phyloP scores from a whole-genome alignment of 768 basidiomycete species.

The Ephemerocybe angulata region DNA sequence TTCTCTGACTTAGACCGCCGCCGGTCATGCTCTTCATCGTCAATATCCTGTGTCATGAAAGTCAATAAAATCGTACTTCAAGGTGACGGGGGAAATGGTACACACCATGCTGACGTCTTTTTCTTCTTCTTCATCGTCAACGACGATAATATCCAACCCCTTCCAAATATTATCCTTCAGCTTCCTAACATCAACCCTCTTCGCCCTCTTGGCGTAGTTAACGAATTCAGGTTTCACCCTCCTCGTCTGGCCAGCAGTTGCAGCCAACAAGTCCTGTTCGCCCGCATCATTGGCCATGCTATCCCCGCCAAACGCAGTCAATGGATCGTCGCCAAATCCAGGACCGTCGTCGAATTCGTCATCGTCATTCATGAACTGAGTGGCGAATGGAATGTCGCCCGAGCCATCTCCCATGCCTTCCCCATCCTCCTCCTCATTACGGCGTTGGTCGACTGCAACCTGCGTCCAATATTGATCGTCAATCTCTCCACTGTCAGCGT shows the following conservation, averaged over 20 bases:
- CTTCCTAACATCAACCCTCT: slow-evolving; percentile 93
- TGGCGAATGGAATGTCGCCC: slow-evolving; percentile 77
- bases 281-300: slow-evolving; percentile 47
- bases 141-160: slow-evolving; percentile 73
- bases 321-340: slow-evolving; percentile 48
- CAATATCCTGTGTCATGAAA: slow-evolving; percentile 45
- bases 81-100: background rate
- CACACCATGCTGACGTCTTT: slow-evolving; percentile 53
- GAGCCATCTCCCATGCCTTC: slow-evolving; percentile 56
- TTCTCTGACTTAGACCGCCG: slow-evolving; percentile 8
- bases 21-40: slow-evolving; percentile 29
- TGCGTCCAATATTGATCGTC: slow-evolving; percentile 98
- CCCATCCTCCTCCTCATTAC: slow-evolving; percentile 34
- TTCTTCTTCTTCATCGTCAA: slow-evolving; percentile 39
- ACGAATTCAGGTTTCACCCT: slow-evolving; percentile 85
- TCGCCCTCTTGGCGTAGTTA: slow-evolving; percentile 92
- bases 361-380: slow-evolving; percentile 96
- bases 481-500: slow-evolving; percentile 78
- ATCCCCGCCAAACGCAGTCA: slow-evolving; percentile 31
- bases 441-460: slow-evolving; percentile 82
- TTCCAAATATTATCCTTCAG: slow-evolving; percentile 99
- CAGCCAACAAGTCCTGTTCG: slow-evolving; percentile 86
- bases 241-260: slow-evolving; percentile 70
- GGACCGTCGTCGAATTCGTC: slow-evolving; percentile 83
- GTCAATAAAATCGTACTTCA: background rate